Conservation (phyloP, 1,139 yeast genomes). For the Suhomyces ambrosiae region DNA sequence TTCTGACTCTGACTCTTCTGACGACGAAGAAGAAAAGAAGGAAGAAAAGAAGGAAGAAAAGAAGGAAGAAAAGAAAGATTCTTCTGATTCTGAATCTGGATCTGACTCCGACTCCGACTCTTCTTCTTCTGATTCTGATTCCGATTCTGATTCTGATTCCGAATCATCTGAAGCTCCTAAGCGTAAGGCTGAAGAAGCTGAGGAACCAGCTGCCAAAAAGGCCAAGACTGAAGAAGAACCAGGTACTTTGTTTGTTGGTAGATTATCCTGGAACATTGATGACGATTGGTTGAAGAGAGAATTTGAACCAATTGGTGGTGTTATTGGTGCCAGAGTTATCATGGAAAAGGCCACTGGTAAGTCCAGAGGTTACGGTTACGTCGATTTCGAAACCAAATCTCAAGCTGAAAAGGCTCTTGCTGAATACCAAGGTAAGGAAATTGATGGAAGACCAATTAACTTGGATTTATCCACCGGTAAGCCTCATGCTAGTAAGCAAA, state of each 20-base stretch:
- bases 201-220: constrained; percentile 40
- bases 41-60: constrained; percentile 24
- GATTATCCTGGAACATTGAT: constrained; percentile 96
- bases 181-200: constrained; percentile 39
- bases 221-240: constrained; percentile 53
- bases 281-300: constrained; percentile 90
- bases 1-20: constrained; percentile 28
- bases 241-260: constrained; percentile 92
- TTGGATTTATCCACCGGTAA: constrained; percentile 87
- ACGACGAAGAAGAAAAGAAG: constrained; percentile 27
- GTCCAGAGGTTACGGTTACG: constrained; percentile 98
- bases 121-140: constrained; percentile 22
- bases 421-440: constrained; percentile 87
- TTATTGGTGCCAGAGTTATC: constrained; percentile 85
- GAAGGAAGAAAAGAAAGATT: constrained; percentile 9
- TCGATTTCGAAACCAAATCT: constrained; percentile 78
- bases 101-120: constrained; percentile 24
- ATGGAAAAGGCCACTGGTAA: constrained; percentile 90
- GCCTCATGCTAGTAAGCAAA: constrained; percentile 58
- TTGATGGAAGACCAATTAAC: constrained; percentile 96
- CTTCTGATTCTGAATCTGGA: constrained; percentile 21
- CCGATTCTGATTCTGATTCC: constrained; percentile 24
- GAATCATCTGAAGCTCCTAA: constrained; percentile 29
- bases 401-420: constrained; percentile 87
- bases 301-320: constrained; percentile 83